phyloP scores from a whole-genome alignment of 306 rosid species.

The Vachellia pachyceras region DNA sequence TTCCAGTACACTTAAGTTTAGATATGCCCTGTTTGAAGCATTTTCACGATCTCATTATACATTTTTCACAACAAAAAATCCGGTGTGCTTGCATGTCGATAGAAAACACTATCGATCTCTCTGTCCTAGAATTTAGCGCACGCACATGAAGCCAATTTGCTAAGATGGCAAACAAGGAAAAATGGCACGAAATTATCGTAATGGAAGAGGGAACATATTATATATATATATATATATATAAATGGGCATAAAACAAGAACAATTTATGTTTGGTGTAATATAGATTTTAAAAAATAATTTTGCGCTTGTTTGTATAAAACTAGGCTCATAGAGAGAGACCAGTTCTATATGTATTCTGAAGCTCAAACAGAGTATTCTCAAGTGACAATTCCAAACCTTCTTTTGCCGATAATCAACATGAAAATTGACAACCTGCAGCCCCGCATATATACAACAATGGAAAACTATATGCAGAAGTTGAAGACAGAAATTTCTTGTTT shows the following conservation, averaged over 20 bases:
- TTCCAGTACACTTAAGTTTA: too few species aligned
- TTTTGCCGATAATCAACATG: background rate
- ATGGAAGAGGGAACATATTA: too few species aligned
- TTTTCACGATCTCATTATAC: background rate
- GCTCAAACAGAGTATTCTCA: background rate
- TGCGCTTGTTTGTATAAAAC: slow-evolving; percentile 37
- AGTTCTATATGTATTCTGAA: slow-evolving; percentile 48
- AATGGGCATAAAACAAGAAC: background rate
- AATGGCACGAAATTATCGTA: too few species aligned
- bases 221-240: too few species aligned
- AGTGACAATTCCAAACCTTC: slow-evolving; percentile 5
- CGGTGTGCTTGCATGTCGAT: background rate
- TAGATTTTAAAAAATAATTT: background rate
- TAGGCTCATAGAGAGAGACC: slow-evolving; percentile 48
- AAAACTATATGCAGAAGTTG: background rate
- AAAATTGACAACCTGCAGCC: background rate
- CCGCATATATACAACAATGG: background rate
- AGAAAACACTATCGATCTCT: background rate
- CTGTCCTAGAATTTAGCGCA: background rate
- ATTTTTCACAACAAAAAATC: background rate
- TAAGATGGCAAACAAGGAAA: background rate
- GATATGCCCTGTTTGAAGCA: background rate
- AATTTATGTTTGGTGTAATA: background rate
- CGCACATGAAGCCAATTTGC: too few species aligned
- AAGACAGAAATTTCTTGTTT: background rate